Percentiles rank a stretch among this genome's conserved stretches.
Evolutionary conservation across 495 filamentous ascomycete genomes (phyloP).

Genomic region (Penicillium lividum): DNA sequence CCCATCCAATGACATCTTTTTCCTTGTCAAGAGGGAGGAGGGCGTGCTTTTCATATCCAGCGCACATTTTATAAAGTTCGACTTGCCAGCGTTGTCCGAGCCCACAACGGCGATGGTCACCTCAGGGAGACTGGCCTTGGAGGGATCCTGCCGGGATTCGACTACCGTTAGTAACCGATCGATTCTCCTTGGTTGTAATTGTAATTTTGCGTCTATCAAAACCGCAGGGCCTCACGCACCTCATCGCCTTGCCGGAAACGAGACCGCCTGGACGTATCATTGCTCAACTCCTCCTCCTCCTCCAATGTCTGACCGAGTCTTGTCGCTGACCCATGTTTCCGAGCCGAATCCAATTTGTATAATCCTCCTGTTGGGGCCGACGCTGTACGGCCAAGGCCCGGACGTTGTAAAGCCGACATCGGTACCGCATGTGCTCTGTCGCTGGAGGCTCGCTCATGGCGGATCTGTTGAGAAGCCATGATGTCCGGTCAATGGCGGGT

Average conservation of each 20-base stretch:
- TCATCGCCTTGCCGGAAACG: constrained; percentile 27
- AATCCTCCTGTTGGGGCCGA: constrained; percentile 38
- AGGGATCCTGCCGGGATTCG: constrained; percentile 21
- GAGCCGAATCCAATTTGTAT: constrained; percentile 29
- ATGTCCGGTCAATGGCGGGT: neutral
- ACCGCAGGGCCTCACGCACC: constrained; percentile 20
- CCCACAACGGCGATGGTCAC: constrained; percentile 89
- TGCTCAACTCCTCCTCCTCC: constrained; percentile 33
- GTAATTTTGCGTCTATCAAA: neutral
- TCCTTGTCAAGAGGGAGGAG: constrained; percentile 57
- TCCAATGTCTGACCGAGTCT: constrained; percentile 34
- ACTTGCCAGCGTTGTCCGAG: constrained; percentile 79
- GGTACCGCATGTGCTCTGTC: constrained; percentile 34
- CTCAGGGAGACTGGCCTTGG: constrained; percentile 40
- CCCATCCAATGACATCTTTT: constrained; percentile 76
- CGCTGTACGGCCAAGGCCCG: constrained; percentile 34
- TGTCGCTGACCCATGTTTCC: constrained; percentile 22
- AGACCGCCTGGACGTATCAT: constrained; percentile 14
- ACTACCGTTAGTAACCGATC: constrained; percentile 20
- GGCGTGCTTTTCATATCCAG: constrained; percentile 66
- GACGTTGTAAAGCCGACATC: constrained; percentile 26
- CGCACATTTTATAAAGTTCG: constrained; percentile 81
- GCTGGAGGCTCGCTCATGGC: constrained; percentile 35
- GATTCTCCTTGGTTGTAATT: neutral
- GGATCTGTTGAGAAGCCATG: constrained; percentile 19